Evolutionary conservation across 2,329 filamentous ascomycete species (phyloP).

Genomic region (Nakataea oryzae): DNA sequence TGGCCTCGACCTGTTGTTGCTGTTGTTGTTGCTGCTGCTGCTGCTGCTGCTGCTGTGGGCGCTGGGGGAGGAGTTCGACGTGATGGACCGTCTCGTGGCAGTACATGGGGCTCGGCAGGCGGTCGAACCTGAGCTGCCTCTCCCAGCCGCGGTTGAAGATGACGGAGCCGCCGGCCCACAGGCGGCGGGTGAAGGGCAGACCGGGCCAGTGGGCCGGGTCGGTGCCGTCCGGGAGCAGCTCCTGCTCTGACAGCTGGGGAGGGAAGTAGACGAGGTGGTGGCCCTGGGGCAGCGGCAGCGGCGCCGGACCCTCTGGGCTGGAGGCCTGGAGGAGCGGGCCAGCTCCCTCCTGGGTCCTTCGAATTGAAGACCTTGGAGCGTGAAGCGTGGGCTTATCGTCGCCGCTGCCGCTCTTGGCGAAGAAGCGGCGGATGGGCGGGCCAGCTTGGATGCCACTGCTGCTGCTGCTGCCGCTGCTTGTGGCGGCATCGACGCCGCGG

Average conservation of each 20-base stretch:
- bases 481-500: background rate
- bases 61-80: background rate
- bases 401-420: no score
- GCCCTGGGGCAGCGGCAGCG: conserved; percentile 43
- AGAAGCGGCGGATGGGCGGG: no score
- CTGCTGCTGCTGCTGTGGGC: background rate
- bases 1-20: no score
- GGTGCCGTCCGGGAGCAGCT: conserved; percentile 72
- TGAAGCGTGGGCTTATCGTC: no score
- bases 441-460: no score
- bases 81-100: background rate
- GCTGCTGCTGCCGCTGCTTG: background rate
- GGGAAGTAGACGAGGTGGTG: conserved; percentile 88
- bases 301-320: background rate
- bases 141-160: conserved; percentile 30
- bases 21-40: background rate
- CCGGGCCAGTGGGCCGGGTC: conserved; percentile 72
- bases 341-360: background rate
- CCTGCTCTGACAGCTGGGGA: conserved; percentile 47
- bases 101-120: background rate
- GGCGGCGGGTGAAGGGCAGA: conserved; percentile 57
- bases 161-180: conserved; percentile 82
- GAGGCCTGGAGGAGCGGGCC: background rate
- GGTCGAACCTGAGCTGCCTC: background rate
- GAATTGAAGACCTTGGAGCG: no score